These are phyloP conservation scores for Linum tenue DNA, from an alignment of 345 rosid species.

Conservation along the genomic window DNA sequence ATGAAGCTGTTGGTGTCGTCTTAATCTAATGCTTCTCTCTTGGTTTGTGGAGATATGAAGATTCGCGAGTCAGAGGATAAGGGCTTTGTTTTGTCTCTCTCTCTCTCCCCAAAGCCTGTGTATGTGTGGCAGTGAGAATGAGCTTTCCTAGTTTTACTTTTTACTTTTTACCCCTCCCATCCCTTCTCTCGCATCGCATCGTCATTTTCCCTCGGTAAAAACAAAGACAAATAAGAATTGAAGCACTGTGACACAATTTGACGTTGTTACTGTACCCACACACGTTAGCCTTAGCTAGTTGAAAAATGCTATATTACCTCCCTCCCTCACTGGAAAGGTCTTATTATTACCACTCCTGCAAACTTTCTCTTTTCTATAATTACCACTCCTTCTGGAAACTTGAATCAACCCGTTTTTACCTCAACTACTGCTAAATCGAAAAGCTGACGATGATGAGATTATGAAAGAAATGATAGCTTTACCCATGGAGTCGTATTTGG, in stretches of 20 bases:
- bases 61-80: constrained; percentile 33
- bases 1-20: neutral
- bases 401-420: too few relatives aligned
- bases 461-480: neutral
- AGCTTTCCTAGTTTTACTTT: constrained; percentile 26
- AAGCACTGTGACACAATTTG: too few relatives aligned
- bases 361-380: too few relatives aligned
- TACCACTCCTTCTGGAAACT: too few relatives aligned
- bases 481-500: too few relatives aligned
- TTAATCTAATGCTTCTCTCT: constrained; percentile 17
- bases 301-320: too few relatives aligned
- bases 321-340: too few relatives aligned
- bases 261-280: too few relatives aligned
- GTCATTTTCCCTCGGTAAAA: constrained; percentile 24
- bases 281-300: too few relatives aligned
- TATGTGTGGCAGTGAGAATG: constrained; percentile 32
- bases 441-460: too few relatives aligned
- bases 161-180: neutral
- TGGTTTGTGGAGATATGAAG: constrained; percentile 34
- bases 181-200: neutral
- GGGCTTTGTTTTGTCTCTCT: constrained; percentile 22
- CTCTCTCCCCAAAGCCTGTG: constrained; percentile 8
- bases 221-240: neutral
- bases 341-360: too few relatives aligned
- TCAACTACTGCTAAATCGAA: too few relatives aligned